Conservation (phyloP, 495 filamentous ascomycete genomes). For the Annulohypoxylon nitens region DNA sequence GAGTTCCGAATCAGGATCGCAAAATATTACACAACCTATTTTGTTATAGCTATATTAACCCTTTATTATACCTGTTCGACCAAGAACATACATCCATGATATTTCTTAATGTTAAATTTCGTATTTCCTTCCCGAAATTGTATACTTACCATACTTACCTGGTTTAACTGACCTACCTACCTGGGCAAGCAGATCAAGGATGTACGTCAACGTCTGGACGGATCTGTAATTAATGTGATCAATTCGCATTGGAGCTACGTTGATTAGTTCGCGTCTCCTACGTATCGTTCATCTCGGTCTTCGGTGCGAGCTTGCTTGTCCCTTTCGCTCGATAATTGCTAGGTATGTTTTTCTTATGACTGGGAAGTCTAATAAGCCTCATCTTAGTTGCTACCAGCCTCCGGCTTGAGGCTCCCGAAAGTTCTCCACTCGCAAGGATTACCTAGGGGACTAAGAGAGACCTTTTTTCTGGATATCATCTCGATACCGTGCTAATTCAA, state of each 20-base stretch:
- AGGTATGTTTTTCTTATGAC: constrained; percentile 26
- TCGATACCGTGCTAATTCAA: constrained; percentile 26
- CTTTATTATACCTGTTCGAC: constrained; percentile 5
- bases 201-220: constrained; percentile 5
- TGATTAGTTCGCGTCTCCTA: constrained; percentile 16
- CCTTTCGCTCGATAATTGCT: constrained; percentile 21
- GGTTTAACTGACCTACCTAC: not conserved
- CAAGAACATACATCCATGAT: not conserved
- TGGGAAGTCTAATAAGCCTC: constrained; percentile 44
- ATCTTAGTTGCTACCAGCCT: constrained; percentile 35
- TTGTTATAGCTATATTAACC: constrained; percentile 8
- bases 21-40: constrained; percentile 7
- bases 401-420: constrained; percentile 35
- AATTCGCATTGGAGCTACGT: not conserved
- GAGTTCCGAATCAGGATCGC: constrained; percentile 8
- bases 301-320: constrained; percentile 15
- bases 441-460: constrained; percentile 1
- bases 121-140: constrained; percentile 13
- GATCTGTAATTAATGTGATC: not conserved
- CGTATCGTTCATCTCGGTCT: constrained; percentile 19
- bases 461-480: not conserved
- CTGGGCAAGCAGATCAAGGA: constrained; percentile 16
- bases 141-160: not conserved
- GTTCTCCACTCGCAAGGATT: constrained; percentile 32
- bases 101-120: constrained; percentile 20